A percentile compares a stretch with the other conserved stretches of the same genome.
Conservation (phyloP, 2,329 filamentous ascomycete species). For the Cladosporium sp. region DNA sequence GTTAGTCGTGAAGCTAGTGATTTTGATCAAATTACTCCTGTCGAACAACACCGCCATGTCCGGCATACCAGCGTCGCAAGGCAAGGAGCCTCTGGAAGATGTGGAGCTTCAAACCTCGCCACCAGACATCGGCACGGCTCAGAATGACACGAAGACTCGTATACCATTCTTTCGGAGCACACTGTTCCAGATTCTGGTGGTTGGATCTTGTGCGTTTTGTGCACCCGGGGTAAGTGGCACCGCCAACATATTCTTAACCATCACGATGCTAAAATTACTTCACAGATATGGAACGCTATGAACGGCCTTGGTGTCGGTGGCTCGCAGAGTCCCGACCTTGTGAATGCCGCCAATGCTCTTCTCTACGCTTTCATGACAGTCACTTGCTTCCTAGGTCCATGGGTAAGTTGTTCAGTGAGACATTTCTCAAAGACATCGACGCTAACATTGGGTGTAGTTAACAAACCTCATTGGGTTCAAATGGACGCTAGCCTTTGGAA, state of each 20-base stretch:
- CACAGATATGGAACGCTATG: slow-evolving; percentile 61
- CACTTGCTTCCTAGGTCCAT: slow-evolving; percentile 56
- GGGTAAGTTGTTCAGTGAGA: not conserved
- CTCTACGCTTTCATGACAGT: slow-evolving; percentile 71
- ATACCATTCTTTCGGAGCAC: slow-evolving; percentile 16
- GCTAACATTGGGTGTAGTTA: slow-evolving; percentile 15
- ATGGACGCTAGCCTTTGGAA: slow-evolving; percentile 22
- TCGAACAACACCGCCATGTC: not conserved
- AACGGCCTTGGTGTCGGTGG: slow-evolving; percentile 70
- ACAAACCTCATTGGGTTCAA: slow-evolving; percentile 32
- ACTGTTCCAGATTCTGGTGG: slow-evolving; percentile 11
- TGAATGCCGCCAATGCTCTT: slow-evolving; percentile 67
- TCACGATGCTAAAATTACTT: not conserved
- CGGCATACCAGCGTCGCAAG: not conserved
- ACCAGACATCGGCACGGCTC: not conserved
- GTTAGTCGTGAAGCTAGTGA: no score
- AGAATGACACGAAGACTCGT: not conserved
- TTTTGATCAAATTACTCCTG: not conserved
- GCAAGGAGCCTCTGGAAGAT: not conserved
- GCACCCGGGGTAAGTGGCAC: slow-evolving; percentile 4
- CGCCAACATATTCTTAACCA: no score
- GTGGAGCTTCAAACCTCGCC: slow-evolving; percentile 2
- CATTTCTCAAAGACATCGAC: no score
- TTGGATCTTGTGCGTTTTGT: slow-evolving; percentile 10
- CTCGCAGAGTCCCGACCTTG: slow-evolving; percentile 58